Base-by-base conservation (phyloP, 2,329 filamentous ascomycete species). In the Cladophialophora exuberans region DNA sequence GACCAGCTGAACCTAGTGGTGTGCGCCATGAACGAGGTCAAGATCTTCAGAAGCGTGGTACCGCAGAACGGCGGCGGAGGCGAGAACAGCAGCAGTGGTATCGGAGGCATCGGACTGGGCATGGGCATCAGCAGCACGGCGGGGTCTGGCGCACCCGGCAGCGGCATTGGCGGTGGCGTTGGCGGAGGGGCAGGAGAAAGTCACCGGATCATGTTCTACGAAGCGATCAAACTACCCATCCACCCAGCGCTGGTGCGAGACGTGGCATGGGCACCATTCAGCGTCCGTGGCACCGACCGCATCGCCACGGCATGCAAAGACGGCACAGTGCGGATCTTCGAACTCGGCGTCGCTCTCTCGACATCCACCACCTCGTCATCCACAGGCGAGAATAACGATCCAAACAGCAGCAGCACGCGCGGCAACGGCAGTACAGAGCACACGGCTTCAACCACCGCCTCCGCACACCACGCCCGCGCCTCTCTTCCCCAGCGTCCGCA, bases 301-400 rank as follows among this genome's bases (percentile, higher is more conserved):
- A 82, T 97, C 64, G 94, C 93, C 2, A 95, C 92, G 4, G 93
- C 91, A 2, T 94, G 90, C 69, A 95, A 95, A 71, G 94, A 99
- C 69, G 93, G 94, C 2, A 86, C 85, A 64, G 85, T 97, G 35
- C 83, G 93, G 35, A 87, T 99, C n/a, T 96, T 95, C 67, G 85
- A 93, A 64, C 71, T 96, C 15, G 83, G 56, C 4, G 56, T 62
- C 6, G 28, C 46, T n/a, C n/a, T n/a, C n/a, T n/a, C n/a, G n/a
- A n/a, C n/a, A n/a, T n/a, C n/a, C n/a, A n/a, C n/a, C n/a, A n/a
- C n/a, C n/a, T n/a, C n/a, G n/a, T n/a, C n/a, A n/a, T n/a, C n/a
- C n/a, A n/a, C n/a, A n/a, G n/a, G n/a, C n/a, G n/a, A n/a, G n/a
- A n/a, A n/a, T n/a, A n/a, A n/a, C n/a, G n/a, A n/a, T n/a, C n/a